Base-by-base conservation (phyloP, 2,329 filamentous ascomycete genomes). In the Aureobasidium zeae region DNA sequence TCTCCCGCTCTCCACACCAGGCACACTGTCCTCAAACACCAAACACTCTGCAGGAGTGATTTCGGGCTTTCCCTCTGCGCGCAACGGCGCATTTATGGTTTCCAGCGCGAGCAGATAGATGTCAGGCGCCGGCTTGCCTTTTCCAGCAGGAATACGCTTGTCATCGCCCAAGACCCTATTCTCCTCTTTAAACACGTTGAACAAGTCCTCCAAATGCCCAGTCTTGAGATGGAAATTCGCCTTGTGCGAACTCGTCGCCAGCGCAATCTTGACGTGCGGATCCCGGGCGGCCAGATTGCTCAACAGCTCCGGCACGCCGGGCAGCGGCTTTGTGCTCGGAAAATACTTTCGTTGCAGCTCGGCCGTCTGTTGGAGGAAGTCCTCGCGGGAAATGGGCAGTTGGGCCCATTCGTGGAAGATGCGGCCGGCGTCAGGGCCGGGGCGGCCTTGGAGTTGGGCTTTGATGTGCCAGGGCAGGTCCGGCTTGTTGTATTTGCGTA, bases 21-120 rank as follows among this genome's bases (percentile, higher is more conserved):
- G 86, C 1, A 96, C 88, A 33, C 82, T 86, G 63, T 98, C 91
- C 65, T 98, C 91, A 56, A 98, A 96, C 0, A 96, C 91, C 12
- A 98, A 71, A 59, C 91, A 96, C 63, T 96, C 89, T 52, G 84
- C 83, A 0, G 87, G 86, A 43, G 60, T 70, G 50, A 98, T 81
- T 42, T 72, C 70, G 47, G 74, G 67, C 39, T 82, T 79, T 0
- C 76, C 77, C 3, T 71, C 65, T 0, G 70, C 49, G 9, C 66
- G 67, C 5, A 93, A 69, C 12, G 77, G 77, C 31, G 76, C 75
- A 63, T 98, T 98, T 60, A 98, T 81, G 3, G 80, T 84, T 63
- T 83, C 71, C 44, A 98, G 69, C 0, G 91, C 89, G 1, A 96
- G 70, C 7, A 93, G 67, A 63, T 94, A 96, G 53, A 98, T 98